These are phyloP conservation scores for Pseudocercospora macadamiae DNA, from an alignment of 2,329 filamentous ascomycete species.

Conservation along the genomic window DNA sequence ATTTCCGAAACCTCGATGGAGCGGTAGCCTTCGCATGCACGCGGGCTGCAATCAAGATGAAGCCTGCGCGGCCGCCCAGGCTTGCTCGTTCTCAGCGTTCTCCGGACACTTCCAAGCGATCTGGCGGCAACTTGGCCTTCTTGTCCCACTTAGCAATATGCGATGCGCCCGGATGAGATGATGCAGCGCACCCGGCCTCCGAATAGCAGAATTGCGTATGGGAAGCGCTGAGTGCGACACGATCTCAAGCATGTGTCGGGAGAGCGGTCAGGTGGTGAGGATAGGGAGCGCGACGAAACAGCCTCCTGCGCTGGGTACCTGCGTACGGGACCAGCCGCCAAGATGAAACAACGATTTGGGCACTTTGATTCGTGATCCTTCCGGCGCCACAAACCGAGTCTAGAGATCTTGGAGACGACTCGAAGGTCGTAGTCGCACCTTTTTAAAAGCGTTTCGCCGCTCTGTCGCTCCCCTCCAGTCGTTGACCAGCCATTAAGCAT, in stretches of 20 bases:
- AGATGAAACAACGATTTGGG: too few species aligned
- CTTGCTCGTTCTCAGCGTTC: not conserved
- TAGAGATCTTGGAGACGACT: constrained; percentile 1
- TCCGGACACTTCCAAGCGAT: not conserved
- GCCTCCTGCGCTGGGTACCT: not conserved
- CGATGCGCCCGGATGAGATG: not conserved
- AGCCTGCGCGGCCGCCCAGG: not conserved
- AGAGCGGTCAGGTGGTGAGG: not conserved
- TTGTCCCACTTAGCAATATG: not conserved
- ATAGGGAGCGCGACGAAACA: not conserved
- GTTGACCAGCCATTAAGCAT: not conserved
- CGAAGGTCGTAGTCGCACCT: not conserved
- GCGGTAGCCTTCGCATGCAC: not conserved
- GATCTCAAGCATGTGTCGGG: not conserved
- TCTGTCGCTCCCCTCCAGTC: not conserved
- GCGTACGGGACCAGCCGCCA: not conserved
- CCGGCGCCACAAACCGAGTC: not conserved
- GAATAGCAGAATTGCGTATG: not conserved
- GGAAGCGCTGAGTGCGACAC: constrained; percentile 4
- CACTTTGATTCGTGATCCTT: too few species aligned
- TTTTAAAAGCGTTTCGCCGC: constrained; percentile 1
- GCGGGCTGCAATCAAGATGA: constrained; percentile 1
- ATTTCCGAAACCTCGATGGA: not conserved
- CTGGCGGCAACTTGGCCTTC: not conserved
- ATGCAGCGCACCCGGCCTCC: too few species aligned